Percentiles rank a stretch among this genome's conserved stretches.
Conservation (phyloP, 2,329 filamentous ascomycete genomes). For the Ophiostoma tasmaniense region DNA sequence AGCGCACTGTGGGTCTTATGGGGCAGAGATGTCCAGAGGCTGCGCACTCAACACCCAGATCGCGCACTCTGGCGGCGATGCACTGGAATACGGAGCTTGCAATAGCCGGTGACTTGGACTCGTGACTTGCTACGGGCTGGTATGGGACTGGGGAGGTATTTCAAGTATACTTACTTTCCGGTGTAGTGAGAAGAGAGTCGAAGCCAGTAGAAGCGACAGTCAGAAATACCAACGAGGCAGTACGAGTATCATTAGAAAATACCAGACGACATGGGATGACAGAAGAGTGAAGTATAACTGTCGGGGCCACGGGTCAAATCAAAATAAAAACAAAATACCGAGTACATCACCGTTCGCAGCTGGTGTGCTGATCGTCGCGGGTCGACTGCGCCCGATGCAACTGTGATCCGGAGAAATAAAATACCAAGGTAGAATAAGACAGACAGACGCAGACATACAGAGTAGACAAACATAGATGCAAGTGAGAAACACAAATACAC, state of each 20-base stretch:
- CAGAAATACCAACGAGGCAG: not conserved
- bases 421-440: not conserved
- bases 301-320: no score
- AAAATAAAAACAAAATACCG: not conserved
- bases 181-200: not conserved
- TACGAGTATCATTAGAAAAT: no score
- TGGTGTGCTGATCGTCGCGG: not conserved
- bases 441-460: no score
- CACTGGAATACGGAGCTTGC: not conserved
- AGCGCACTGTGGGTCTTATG: not conserved
- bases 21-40: not conserved
- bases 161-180: not conserved
- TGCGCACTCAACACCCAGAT: not conserved
- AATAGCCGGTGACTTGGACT: not conserved
- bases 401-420: not conserved
- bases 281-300: no score
- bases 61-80: not conserved
- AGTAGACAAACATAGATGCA: not conserved
- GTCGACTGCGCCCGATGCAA: constrained; percentile 1
- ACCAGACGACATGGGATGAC: no score
- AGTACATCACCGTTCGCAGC: not conserved
- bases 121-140: not conserved
- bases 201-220: not conserved
- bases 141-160: not conserved
- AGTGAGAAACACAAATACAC: not conserved